Conservation (phyloP, 164 flowering plant genomes). For the Liquidambar formosana region DNA sequence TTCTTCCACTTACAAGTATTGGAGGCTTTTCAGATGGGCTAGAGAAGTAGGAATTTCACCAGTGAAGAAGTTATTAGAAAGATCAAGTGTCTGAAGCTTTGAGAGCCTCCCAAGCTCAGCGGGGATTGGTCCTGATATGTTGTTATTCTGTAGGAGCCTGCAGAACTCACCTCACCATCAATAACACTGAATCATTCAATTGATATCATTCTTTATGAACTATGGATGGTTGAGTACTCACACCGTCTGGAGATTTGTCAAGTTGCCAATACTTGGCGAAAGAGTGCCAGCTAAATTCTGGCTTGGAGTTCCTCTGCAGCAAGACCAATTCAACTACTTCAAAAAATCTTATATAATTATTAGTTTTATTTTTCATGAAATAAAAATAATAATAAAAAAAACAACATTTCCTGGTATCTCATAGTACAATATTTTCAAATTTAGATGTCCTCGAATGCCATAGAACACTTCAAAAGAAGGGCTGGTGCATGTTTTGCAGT, state of each 20-base stretch:
- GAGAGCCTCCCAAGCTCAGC: constrained; percentile 67
- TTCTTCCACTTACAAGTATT: constrained; percentile 63
- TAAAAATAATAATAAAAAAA: too few relatives aligned
- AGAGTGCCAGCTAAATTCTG: constrained; percentile 80
- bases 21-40: constrained; percentile 53
- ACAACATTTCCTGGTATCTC: neutral
- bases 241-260: constrained; percentile 88
- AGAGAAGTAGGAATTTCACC: constrained; percentile 69
- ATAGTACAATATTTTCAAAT: neutral
- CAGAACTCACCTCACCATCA: constrained; percentile 14
- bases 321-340: constrained; percentile 16
- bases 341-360: neutral
- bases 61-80: constrained; percentile 67
- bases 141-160: constrained; percentile 85
- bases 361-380: too few relatives aligned
- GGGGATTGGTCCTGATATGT: constrained; percentile 79
- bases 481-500: neutral
- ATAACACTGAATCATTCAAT: too few relatives aligned
- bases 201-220: too few relatives aligned
- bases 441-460: neutral
- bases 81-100: constrained; percentile 77
- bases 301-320: constrained; percentile 81
- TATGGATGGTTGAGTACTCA: constrained; percentile 34
- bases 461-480: neutral
- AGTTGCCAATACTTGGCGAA: constrained; percentile 81